Evolutionary conservation across 164 flowering plant genomes (phyloP), one percentile per base, ranked within the genome.

Genomic region (Sedum album): DNA sequence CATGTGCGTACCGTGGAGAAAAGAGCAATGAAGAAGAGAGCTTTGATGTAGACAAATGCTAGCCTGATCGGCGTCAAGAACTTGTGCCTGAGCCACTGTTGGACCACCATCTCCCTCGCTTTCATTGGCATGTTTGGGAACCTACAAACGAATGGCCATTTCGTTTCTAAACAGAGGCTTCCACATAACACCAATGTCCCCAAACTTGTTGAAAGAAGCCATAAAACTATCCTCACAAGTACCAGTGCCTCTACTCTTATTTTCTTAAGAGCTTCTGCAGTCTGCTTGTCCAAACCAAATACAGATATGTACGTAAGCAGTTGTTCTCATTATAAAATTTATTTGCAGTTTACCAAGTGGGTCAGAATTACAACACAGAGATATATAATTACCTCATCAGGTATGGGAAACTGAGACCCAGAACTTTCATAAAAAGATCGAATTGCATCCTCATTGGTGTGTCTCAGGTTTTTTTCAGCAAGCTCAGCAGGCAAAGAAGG

Each of bases 41-140:
- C 46, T 60, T 81, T 84, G 80, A 83, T 23, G 64, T 76, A 72
- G 9, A 73, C 67, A 65, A 86, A 83, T 1, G 75, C 79, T 21
- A 81, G 41, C 63, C 87, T 74, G 51, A 85, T 49, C n/a, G 81
- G 82, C 1, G 81, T 82, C 0, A 85, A 33, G 35, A 75, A 39
- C 35, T 68, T 11, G 39, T 78, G 30, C 65, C 44, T 75, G 46
- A 77, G 69, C 86, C 88, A 83, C 21, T 38, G 72, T 70, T 82
- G 83, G 13, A 85, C 25, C n/a, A 78, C 72, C 42, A 71, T 74
- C 71, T 85, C 88, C 46, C 88, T 83, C 28, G 77, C 79, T 33
- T 83, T 80, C 81, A 74, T 26, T 41, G 46, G 1, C 46, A 41
- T 41, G 15, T 41, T 13, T 11, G 46, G 46, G 46, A 41, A 41